phyloP scores from a whole-genome alignment of 169 alveolate genomes.

The Plasmodium gallinaceum region DNA sequence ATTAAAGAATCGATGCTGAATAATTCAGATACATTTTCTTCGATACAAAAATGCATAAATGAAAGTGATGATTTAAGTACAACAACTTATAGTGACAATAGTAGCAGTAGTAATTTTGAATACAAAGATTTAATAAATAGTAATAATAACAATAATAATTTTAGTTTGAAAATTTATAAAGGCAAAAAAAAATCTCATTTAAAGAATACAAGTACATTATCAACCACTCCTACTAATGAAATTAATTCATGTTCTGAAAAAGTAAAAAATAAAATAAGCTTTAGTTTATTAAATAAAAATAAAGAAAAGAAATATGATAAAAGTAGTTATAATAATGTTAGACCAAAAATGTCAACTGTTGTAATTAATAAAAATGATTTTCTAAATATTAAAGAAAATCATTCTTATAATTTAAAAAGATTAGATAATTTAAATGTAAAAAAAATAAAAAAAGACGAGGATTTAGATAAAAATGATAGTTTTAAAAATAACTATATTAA shows the following conservation, averaged over 20 bases:
- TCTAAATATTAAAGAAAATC: constrained; percentile 1
- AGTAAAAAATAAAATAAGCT: constrained; percentile 38
- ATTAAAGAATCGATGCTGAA: constrained; percentile 52
- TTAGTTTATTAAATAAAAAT: constrained; percentile 26
- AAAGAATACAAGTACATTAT: constrained; percentile 17
- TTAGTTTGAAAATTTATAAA: constrained; percentile 30
- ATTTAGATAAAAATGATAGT: constrained; percentile 1
- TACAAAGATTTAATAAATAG: not conserved
- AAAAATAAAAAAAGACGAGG: not conserved
- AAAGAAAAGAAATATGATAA: constrained; percentile 8
- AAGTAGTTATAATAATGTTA: constrained; percentile 1
- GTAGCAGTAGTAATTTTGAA: constrained; percentile 8
- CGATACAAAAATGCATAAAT: constrained; percentile 25
- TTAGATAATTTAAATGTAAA: constrained; percentile 1
- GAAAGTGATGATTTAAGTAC: constrained; percentile 33
- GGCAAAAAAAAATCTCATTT: constrained; percentile 9
- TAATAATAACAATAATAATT: not conserved
- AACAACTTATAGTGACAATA: constrained; percentile 17
- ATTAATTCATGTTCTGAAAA: constrained; percentile 5
- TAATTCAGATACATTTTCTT: constrained; percentile 70
- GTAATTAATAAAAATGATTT: constrained; percentile 15
- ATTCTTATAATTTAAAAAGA: constrained; percentile 7
- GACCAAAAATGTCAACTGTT: constrained; percentile 1
- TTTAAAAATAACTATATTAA: constrained; percentile 9
- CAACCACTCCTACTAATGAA: constrained; percentile 1